Conservation (phyloP, 2,329 filamentous ascomycete genomes). For the Beauveria scarabaeidicola region DNA sequence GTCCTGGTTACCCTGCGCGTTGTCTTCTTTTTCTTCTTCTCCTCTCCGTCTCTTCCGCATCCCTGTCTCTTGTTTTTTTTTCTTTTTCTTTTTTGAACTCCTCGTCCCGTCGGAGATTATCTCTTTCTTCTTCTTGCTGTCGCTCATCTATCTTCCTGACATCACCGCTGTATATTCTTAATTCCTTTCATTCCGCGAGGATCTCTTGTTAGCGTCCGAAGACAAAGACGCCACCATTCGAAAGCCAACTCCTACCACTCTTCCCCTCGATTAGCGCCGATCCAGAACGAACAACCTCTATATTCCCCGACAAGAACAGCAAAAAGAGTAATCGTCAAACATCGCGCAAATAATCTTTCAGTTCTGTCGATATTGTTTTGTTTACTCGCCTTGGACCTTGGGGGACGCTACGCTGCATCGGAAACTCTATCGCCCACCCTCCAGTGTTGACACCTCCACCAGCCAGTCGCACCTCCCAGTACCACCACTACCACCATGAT, state of each 20-base stretch:
- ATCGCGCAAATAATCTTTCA: background rate
- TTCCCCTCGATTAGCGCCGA: slow-evolving; percentile 6
- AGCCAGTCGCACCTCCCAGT: background rate
- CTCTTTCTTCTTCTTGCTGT: background rate
- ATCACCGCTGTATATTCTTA: background rate
- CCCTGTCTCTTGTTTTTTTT: background rate
- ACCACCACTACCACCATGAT: slow-evolving; percentile 29
- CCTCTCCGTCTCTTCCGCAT: background rate
- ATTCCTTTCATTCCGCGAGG: background rate
- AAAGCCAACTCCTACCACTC: background rate
- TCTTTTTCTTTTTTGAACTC: background rate
- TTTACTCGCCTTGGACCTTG: background rate
- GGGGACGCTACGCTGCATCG: background rate
- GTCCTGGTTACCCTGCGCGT: background rate
- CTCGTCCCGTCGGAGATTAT: background rate
- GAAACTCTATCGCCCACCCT: background rate
- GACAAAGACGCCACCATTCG: background rate
- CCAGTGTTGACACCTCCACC: background rate
- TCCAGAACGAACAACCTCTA: background rate
- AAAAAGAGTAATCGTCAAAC: background rate
- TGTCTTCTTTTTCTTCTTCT: background rate
- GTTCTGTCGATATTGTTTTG: background rate
- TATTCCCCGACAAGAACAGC: background rate
- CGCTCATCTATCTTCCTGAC: background rate
- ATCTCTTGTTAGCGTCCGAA: background rate